A percentile compares a stretch with the other conserved stretches of the same genome.
Conservation (phyloP, 805 yeast species). For the Yamadazyma olivae region DNA sequence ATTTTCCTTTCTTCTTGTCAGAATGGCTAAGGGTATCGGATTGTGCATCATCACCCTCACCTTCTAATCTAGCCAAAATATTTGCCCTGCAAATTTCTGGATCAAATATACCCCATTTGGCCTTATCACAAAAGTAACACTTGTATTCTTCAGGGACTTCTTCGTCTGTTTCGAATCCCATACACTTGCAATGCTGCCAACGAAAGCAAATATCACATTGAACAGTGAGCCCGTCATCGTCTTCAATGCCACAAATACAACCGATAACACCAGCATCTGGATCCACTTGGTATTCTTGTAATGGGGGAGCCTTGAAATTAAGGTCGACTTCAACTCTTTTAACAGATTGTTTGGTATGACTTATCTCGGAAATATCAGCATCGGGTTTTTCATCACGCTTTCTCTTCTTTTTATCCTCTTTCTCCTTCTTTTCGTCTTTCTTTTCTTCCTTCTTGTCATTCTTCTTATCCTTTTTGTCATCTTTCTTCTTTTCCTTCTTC, state of each 20-base stretch:
- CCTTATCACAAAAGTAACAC: constrained; percentile 70
- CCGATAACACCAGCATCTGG: constrained; percentile 85
- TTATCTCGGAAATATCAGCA: constrained; percentile 6
- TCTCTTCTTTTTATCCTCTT: constrained; percentile 8
- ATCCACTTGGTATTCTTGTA: constrained; percentile 57
- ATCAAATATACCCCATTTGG: constrained; percentile 43
- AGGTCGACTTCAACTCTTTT: constrained; percentile 1
- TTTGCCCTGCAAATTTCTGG: constrained; percentile 29
- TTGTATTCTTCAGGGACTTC: constrained; percentile 73
- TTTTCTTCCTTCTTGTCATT: background rate
- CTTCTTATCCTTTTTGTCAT: constrained; percentile 5
- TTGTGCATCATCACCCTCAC: constrained; percentile 21
- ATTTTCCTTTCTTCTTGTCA: constrained; percentile 22
- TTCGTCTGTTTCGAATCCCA: constrained; percentile 66
- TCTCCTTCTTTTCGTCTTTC: constrained; percentile 7
- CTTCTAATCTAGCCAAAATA: constrained; percentile 28
- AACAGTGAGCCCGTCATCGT: constrained; percentile 90
- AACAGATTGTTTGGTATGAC: too few relatives aligned
- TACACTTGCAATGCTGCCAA: constrained; percentile 96
- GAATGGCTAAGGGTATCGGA: too few relatives aligned
- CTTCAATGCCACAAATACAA: constrained; percentile 82
- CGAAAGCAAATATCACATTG: constrained; percentile 91
- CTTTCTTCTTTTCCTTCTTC: constrained; percentile 1
- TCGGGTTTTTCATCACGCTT: constrained; percentile 10
- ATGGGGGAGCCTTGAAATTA: constrained; percentile 24